A percentile compares a stretch with the other conserved stretches of the same genome.
Evolutionary conservation across 2,329 filamentous ascomycete species (phyloP).

Genomic region (Xylogone sp.): DNA sequence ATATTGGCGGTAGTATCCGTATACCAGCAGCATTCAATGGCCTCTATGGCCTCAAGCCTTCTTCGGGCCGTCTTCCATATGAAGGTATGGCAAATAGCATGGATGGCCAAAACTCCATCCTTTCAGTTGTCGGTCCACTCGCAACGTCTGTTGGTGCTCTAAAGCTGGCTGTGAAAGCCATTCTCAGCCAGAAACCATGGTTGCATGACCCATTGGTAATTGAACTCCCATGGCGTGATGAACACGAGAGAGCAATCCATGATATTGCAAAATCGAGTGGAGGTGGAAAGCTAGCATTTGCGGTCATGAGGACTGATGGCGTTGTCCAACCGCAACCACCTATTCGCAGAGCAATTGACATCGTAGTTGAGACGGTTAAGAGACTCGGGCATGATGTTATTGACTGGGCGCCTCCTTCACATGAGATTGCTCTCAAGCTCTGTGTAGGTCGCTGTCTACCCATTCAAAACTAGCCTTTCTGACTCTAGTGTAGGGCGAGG

Average conservation of each 20-base stretch:
- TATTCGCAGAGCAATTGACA: conserved; percentile 48
- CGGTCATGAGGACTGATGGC: conserved; percentile 48
- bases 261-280: conserved; percentile 34
- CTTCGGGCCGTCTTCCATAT: conserved; percentile 37
- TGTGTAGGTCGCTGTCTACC: conserved; percentile 31
- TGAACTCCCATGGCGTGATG: conserved; percentile 61
- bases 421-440: conserved; percentile 35
- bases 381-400: conserved; percentile 55
- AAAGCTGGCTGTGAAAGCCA: conserved; percentile 49
- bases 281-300: conserved; percentile 45
- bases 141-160: conserved; percentile 51
- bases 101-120: conserved; percentile 56
- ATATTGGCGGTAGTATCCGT: conserved; percentile 28
- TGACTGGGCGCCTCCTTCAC: conserved; percentile 53
- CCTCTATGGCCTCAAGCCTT: conserved; percentile 35
- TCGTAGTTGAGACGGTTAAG: conserved; percentile 44
- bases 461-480: conserved; percentile 11
- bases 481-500: conserved; percentile 19
- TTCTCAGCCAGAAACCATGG: conserved; percentile 61
- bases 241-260: conserved; percentile 30
- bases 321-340: conserved; percentile 51
- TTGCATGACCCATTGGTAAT: conserved; percentile 60
- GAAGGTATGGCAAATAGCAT: conserved; percentile 57
- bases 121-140: conserved; percentile 61
- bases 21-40: conserved; percentile 35